Evolutionary conservation across 169 alveolate species (phyloP), one percentile per base, ranked within the genome.

Genomic region (Cyclospora cayetanensis): DNA sequence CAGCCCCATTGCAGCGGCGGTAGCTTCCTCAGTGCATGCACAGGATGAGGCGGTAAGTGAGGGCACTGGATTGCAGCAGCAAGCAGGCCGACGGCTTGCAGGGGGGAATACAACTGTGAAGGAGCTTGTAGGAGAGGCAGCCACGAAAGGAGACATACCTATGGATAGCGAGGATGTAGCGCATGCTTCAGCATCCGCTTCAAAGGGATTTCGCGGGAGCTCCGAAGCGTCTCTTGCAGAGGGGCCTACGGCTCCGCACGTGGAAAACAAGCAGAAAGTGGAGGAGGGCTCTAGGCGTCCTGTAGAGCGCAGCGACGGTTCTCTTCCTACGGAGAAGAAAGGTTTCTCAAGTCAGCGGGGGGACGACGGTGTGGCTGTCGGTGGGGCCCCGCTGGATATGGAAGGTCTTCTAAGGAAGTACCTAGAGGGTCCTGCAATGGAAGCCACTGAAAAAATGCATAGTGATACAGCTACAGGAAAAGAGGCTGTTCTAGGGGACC

Each of bases 1-100:
- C 35, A 43, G 70, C 27, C 87, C 87, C 53, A 76, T 65, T 27
- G 60, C 87, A 42, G 43, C 41, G 11, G 87, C 87, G 15, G 66
- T 68, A 11, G 70, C 52, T 11, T 65, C 70, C 5, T 39, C 87
- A 70, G 35, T 27, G 5, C 5, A 20, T 2, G 29, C 87, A 25
- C 46, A 39, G 7, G 68, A 65, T 1, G 87, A 41, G 25, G 68
- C 66, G n/a, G 87, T 42, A 25, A 68, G n/a, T n/a, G n/a, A n/a
- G n/a, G n/a, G n/a, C n/a, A n/a, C n/a, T 27, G 9, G 9, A 66
- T 27, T 29, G 79, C 79, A 66, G 46, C 79, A 66, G 43, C 79
- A 29, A 29, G 5, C 37, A 18, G 1, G 46, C 15, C 79, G 46
- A 66, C 4, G 46, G 42, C 79, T 66, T 27, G 43, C 3, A n/a